phyloP scores from a whole-genome alignment of 176 grass and related monocot species.

The Eremochloa ophiuroides region DNA sequence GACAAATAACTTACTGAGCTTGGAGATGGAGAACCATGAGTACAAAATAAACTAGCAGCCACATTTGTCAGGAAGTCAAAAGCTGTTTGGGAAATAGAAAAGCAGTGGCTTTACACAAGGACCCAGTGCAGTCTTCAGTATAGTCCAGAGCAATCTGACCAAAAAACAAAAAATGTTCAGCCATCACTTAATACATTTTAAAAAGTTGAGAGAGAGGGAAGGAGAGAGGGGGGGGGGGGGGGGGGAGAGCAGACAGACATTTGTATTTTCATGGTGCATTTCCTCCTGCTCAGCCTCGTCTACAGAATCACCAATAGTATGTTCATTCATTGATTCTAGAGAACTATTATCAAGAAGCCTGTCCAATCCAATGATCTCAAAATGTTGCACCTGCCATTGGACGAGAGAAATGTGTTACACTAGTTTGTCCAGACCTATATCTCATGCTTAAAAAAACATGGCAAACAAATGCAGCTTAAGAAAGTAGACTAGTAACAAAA shows the following conservation, averaged over 20 bases:
- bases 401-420: slow-evolving; percentile 13
- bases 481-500: not conserved
- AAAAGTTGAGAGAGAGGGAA: not conserved
- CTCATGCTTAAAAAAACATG: not conserved
- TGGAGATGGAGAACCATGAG: slow-evolving; percentile 29
- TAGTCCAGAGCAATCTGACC: slow-evolving; percentile 43
- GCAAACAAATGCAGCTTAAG: not conserved
- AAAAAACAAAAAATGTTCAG: slow-evolving; percentile 1
- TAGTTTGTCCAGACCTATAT: not conserved
- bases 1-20: slow-evolving; percentile 49
- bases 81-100: slow-evolving; percentile 50
- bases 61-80: slow-evolving; percentile 67
- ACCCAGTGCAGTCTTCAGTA: slow-evolving; percentile 50
- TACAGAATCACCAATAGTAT: slow-evolving; percentile 18
- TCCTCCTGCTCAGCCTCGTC: slow-evolving; percentile 46
- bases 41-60: slow-evolving; percentile 63
- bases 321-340: slow-evolving; percentile 31
- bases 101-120: slow-evolving; percentile 52
- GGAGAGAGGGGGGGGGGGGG: too few relatives aligned
- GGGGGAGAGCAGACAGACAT: slow-evolving; percentile 31
- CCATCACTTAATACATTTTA: slow-evolving; percentile 9
- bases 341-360: slow-evolving; percentile 55
- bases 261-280: slow-evolving; percentile 30
- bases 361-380: slow-evolving; percentile 86
- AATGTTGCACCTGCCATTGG: slow-evolving; percentile 63